phyloP scores from a whole-genome alignment of 2,329 filamentous ascomycete genomes.

The Gaeumannomyces sp. region DNA sequence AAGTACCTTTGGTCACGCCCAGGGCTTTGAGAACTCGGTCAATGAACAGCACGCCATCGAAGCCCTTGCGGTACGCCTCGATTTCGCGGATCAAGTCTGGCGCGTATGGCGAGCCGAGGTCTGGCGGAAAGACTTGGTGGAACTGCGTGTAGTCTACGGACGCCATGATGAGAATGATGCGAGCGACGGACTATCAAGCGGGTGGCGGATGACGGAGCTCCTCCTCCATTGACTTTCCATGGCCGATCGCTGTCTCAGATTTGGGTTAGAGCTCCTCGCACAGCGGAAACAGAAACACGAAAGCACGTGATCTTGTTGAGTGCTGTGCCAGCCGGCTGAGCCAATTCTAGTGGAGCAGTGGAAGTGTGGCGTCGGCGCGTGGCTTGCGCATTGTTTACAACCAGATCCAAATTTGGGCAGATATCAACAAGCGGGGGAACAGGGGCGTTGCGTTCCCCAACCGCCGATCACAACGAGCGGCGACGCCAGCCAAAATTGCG shows the following conservation, averaged over 20 bases:
- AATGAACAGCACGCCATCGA: constrained; percentile 70
- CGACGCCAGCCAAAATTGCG: constrained; percentile 2
- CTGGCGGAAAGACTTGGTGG: constrained; percentile 59
- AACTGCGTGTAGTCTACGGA: constrained; percentile 60
- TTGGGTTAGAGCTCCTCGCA: too few species aligned
- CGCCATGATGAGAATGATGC: constrained; percentile 13
- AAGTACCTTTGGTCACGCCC: constrained; percentile 60
- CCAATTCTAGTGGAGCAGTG: constrained; percentile 2
- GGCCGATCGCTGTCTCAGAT: background rate
- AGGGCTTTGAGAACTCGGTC: constrained; percentile 69
- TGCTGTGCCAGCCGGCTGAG: background rate
- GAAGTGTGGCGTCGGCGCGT: background rate
- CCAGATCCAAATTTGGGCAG: constrained; percentile 13
- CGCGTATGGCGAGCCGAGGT: constrained; percentile 56
- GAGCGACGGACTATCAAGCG: background rate
- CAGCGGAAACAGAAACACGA: constrained; percentile 8
- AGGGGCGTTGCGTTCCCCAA: background rate
- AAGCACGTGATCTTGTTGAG: constrained; percentile 10
- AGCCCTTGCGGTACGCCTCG: constrained; percentile 56
- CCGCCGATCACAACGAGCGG: background rate
- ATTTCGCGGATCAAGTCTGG: constrained; percentile 56
- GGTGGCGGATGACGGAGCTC: background rate
- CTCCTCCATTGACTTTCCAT: background rate
- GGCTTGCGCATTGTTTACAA: constrained; percentile 18
- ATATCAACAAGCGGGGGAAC: constrained; percentile 22